Conservation (phyloP, 805 yeast species). For the Kodamaea jinghongensis region DNA sequence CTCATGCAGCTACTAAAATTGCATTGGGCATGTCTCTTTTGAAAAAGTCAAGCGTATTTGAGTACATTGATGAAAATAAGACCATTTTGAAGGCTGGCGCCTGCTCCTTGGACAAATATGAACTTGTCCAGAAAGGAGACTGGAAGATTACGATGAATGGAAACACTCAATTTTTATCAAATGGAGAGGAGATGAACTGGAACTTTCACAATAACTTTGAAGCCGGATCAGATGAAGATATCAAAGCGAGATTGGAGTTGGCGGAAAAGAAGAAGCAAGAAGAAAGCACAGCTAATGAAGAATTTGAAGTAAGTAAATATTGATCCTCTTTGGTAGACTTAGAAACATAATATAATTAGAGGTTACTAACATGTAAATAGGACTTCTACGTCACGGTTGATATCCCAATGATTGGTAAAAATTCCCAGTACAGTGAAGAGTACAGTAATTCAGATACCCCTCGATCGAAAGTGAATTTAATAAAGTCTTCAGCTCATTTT, state of each 20-base stretch:
- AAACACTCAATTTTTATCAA: conserved; percentile 59
- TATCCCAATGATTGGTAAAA: conserved; percentile 23
- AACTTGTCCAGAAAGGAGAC: conserved; percentile 12
- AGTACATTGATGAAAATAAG: conserved; percentile 42
- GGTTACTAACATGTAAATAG: conserved; percentile 16
- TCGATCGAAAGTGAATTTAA: conserved; percentile 22
- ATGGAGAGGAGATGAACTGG: conserved; percentile 96
- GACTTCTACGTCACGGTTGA: conserved; percentile 35
- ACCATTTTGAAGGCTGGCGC: conserved; percentile 67
- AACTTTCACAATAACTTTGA: conserved; percentile 71
- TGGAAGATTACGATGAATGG: conserved; percentile 77
- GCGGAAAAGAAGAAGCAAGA: conserved; percentile 15
- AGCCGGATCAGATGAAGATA: conserved; percentile 89
- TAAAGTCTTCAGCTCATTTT: conserved; percentile 40
- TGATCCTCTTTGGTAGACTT: conserved; percentile 2
- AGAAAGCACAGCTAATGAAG: conserved; percentile 21
- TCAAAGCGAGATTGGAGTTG: conserved; percentile 48
- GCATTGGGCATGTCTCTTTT: conserved; percentile 78
- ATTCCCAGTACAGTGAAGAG: conserved; percentile 12
- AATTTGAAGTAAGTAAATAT: conserved; percentile 26
- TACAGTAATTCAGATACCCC: conserved; percentile 11
- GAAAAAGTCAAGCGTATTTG: conserved; percentile 50
- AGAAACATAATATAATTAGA: conserved; percentile 5
- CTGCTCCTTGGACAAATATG: conserved; percentile 74
- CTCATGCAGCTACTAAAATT: conserved; percentile 93